Evolutionary conservation across 441 rosid genomes (phyloP).

Genomic region (Lepidium campestre): DNA sequence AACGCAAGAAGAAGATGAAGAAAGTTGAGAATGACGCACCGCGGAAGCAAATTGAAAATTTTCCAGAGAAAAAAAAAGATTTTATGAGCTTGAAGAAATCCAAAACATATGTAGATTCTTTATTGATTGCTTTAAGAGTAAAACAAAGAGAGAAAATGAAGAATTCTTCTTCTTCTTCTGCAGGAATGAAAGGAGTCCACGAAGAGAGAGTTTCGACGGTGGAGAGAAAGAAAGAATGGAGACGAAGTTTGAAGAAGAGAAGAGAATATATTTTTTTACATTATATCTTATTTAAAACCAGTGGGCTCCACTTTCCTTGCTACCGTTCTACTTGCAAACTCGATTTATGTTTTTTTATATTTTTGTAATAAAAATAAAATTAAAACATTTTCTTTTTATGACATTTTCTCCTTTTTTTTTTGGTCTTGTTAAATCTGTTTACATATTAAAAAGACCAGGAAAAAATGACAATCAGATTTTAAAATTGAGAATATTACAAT

Average conservation of each 20-base stretch:
- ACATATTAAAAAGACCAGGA: not conserved
- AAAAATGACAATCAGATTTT: not conserved
- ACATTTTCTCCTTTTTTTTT: not conserved
- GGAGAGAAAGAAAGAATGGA: conserved; percentile 14
- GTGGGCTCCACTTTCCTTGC: conserved; percentile 17
- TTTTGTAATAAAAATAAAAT: not conserved
- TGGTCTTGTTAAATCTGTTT: not conserved
- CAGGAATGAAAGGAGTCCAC: conserved; percentile 18
- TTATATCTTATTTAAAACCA: not conserved
- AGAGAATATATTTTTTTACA: conserved; percentile 9
- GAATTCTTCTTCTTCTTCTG: not conserved
- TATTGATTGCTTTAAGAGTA: not conserved
- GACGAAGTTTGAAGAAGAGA: conserved; percentile 25
- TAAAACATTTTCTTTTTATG: no score
- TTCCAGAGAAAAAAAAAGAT: not conserved
- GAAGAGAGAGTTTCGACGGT: conserved; percentile 24
- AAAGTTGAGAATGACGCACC: conserved; percentile 16
- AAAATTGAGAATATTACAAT: not conserved
- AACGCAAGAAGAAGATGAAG: not conserved
- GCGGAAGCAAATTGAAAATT: conserved; percentile 8
- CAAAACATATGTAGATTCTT: not conserved
- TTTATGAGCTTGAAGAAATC: conserved; percentile 11
- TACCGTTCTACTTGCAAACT: not conserved
- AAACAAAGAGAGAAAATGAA: not conserved
- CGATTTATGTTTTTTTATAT: not conserved